These are phyloP conservation scores for Pichia membranifaciens DNA, from an alignment of 805 yeast species.

Conservation along the genomic window DNA sequence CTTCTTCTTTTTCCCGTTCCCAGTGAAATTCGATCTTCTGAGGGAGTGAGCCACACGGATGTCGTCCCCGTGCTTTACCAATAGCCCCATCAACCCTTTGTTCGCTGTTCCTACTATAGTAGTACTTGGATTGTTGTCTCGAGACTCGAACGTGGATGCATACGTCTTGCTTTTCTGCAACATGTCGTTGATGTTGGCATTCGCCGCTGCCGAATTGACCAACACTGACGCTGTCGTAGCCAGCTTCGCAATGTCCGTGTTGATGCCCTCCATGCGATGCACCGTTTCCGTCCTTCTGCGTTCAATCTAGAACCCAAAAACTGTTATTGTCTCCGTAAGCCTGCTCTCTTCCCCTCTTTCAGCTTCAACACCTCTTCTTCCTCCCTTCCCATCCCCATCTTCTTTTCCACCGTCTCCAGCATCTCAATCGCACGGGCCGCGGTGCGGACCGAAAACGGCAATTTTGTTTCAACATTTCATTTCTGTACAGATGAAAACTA, in stretches of 20 bases:
- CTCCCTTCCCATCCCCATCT: not conserved
- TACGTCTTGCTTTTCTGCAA: constrained; percentile 6
- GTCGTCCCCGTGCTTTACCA: constrained; percentile 11
- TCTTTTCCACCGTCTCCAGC: not conserved
- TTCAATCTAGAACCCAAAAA: too few relatives aligned
- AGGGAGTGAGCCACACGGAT: constrained; percentile 3
- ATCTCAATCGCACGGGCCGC: too few relatives aligned
- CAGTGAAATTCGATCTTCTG: constrained; percentile 8
- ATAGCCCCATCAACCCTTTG: constrained; percentile 7
- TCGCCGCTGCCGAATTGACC: constrained; percentile 29
- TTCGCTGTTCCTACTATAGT: constrained; percentile 8
- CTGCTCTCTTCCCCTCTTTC: too few relatives aligned
- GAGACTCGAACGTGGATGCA: constrained; percentile 9
- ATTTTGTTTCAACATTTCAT: too few relatives aligned
- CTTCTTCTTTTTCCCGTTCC: constrained; percentile 22
- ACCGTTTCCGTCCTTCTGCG: too few relatives aligned
- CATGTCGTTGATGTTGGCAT: constrained; percentile 11
- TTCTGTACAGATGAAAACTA: too few relatives aligned
- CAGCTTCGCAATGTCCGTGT: constrained; percentile 37
- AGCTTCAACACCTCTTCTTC: not conserved
- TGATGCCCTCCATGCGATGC: constrained; percentile 8
- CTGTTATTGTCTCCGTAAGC: too few relatives aligned
- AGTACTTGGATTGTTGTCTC: constrained; percentile 11
- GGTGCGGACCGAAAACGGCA: too few relatives aligned
- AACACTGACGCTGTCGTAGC: constrained; percentile 53